Evolutionary conservation across 2,329 filamentous ascomycete genomes (phyloP).

Genomic region (Penicillium brasilianum): DNA sequence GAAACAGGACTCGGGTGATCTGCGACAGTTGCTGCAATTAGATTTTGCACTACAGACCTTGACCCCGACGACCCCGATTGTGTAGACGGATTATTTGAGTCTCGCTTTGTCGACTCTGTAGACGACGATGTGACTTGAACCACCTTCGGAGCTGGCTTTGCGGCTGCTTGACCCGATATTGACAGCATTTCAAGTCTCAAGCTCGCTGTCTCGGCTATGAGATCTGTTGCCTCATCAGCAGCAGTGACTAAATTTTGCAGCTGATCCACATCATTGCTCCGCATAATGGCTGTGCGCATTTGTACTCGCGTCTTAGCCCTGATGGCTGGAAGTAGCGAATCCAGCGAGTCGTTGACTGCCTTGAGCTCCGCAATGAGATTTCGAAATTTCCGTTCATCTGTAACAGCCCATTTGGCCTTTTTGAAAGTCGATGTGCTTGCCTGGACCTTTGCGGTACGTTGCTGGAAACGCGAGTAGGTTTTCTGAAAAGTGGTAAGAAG

Average conservation of each 20-base stretch:
- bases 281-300: constrained; percentile 3
- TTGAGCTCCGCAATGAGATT: background rate
- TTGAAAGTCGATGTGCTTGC: background rate
- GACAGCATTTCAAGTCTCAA: constrained; percentile 7
- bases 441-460: background rate
- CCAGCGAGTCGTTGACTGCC: background rate
- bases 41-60: background rate
- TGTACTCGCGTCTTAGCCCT: background rate
- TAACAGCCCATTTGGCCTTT: constrained; percentile 4
- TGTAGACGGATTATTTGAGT: background rate
- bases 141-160: background rate
- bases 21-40: background rate
- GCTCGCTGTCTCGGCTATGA: constrained; percentile 5
- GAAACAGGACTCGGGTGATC: background rate
- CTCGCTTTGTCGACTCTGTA: too few species aligned
- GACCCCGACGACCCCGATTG: background rate
- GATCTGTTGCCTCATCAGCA: background rate
- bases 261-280: background rate
- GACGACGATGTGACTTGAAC: background rate
- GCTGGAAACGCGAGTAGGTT: background rate
- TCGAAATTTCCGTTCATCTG: constrained; percentile 5
- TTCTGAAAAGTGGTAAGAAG: background rate
- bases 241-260: constrained; percentile 3
- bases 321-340: constrained; percentile 4
- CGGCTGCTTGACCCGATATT: background rate